These are phyloP conservation scores for Meyerozyma guilliermondii DNA, from an alignment of 1,139 yeast species.

Conservation along the genomic window DNA sequence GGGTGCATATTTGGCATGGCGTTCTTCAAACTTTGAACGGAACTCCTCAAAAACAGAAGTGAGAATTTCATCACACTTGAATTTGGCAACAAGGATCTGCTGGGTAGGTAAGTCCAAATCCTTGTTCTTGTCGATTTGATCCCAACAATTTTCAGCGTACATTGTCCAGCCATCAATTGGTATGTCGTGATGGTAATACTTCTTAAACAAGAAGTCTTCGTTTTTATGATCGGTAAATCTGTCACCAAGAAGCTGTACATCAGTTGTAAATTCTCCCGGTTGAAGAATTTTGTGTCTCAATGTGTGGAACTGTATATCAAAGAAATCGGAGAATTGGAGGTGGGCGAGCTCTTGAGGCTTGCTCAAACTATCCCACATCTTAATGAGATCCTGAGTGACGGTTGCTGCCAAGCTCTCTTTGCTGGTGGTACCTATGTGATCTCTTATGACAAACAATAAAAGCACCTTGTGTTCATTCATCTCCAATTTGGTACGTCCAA, in stretches of 20 bases:
- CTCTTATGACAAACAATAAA: conserved; percentile 84
- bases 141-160: conserved; percentile 91
- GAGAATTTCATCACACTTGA: conserved; percentile 88
- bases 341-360: conserved; percentile 64
- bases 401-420: conserved; percentile 65
- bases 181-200: conserved; percentile 73
- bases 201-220: conserved; percentile 51
- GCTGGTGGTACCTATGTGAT: conserved; percentile 87
- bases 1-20: conserved; percentile 8
- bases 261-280: conserved; percentile 63
- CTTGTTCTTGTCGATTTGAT: conserved; percentile 85
- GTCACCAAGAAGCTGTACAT: conserved; percentile 62
- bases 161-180: conserved; percentile 97
- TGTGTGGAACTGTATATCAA: conserved; percentile 78
- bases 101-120: conserved; percentile 96
- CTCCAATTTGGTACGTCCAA: conserved; percentile 42
- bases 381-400: conserved; percentile 60
- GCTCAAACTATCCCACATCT: conserved; percentile 72
- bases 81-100: conserved; percentile 89
- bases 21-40: conserved; percentile 25
- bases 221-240: conserved; percentile 37
- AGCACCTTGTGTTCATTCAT: conserved; percentile 57
- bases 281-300: conserved; percentile 83
- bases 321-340: conserved; percentile 63
- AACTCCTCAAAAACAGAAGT: conserved; percentile 47